These are phyloP conservation scores for Emydomyces testavorans DNA, from an alignment of 2,329 filamentous ascomycete genomes.

Conservation along the genomic window DNA sequence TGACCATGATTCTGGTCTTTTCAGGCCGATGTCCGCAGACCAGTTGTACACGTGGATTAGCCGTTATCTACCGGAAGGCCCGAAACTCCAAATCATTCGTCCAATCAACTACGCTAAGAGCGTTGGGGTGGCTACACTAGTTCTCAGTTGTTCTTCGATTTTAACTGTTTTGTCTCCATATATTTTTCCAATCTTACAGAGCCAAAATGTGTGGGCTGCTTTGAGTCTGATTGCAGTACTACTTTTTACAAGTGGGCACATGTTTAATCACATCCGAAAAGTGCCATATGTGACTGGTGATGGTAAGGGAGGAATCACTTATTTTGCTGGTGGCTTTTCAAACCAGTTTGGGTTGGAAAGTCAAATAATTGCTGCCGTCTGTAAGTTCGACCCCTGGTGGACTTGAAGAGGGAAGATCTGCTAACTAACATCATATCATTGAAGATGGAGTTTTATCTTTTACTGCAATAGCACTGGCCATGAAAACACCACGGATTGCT, in stretches of 20 bases:
- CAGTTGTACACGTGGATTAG: constrained; percentile 66
- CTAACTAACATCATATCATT: constrained; percentile 14
- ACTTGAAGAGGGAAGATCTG: constrained; percentile 19
- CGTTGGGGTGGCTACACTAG: constrained; percentile 53
- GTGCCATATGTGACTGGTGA: constrained; percentile 84
- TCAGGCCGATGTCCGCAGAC: constrained; percentile 62
- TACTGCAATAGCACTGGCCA: constrained; percentile 74
- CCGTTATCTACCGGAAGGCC: constrained; percentile 64
- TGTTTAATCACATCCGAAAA: constrained; percentile 98
- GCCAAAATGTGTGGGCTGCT: constrained; percentile 87
- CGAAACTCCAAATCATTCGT: constrained; percentile 65
- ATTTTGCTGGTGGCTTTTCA: constrained; percentile 86
- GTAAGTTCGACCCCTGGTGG: constrained; percentile 46
- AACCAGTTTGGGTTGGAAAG: constrained; percentile 91
- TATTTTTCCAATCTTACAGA: constrained; percentile 69
- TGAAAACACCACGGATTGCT: constrained; percentile 82
- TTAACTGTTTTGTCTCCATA: constrained; percentile 64
- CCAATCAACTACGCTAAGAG: constrained; percentile 80
- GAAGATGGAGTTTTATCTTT: constrained; percentile 72
- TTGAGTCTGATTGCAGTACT: constrained; percentile 79
- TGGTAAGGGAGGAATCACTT: constrained; percentile 72
- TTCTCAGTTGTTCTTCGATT: constrained; percentile 58
- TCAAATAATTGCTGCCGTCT: constrained; percentile 85
- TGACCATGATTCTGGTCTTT: constrained; percentile 3
- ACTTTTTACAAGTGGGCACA: constrained; percentile 89